These are phyloP conservation scores for Globisporangium nagaii DNA, from an alignment of 352 stramenopile genomes.

Conservation along the genomic window DNA sequence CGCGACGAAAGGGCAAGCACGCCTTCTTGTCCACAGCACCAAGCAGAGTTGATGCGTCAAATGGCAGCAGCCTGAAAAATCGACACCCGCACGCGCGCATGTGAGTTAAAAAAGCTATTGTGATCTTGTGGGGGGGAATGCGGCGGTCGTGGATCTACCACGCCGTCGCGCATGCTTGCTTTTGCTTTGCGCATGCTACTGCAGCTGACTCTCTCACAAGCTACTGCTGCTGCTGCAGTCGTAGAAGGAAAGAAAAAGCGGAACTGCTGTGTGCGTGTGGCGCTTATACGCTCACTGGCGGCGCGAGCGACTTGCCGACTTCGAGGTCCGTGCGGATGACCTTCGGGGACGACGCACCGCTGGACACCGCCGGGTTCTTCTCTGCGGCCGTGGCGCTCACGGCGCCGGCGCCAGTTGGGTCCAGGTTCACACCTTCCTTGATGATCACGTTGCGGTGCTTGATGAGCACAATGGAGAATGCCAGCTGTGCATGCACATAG, in stretches of 20 bases:
- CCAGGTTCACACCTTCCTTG: slow-evolving; percentile 52
- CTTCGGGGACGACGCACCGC: slow-evolving; percentile 44
- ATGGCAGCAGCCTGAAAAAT: too few species aligned
- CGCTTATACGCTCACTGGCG: slow-evolving; percentile 63
- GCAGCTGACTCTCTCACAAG: too few species aligned
- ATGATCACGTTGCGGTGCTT: slow-evolving; percentile 81
- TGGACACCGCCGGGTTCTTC: slow-evolving; percentile 31
- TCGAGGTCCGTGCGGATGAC: slow-evolving; percentile 64
- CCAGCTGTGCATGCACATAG: slow-evolving; percentile 20
- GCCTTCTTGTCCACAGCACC: too few species aligned
- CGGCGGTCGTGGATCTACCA: too few species aligned
- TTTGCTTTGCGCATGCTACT: too few species aligned
- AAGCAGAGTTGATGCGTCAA: too few species aligned
- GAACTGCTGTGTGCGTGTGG: not conserved
- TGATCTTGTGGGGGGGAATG: too few species aligned
- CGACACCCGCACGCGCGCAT: too few species aligned
- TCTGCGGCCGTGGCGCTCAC: slow-evolving; percentile 28
- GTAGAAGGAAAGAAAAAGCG: not conserved
- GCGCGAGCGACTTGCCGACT: slow-evolving; percentile 44
- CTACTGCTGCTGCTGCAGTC: not conserved
- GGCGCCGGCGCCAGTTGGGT: slow-evolving; percentile 21
- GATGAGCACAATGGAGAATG: slow-evolving; percentile 62
- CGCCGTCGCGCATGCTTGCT: too few species aligned
- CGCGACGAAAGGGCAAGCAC: too few species aligned
- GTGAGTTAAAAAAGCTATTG: too few species aligned